These are phyloP conservation scores for Populus alba DNA, from an alignment of 345 rosid genomes.

Conservation along the genomic window DNA sequence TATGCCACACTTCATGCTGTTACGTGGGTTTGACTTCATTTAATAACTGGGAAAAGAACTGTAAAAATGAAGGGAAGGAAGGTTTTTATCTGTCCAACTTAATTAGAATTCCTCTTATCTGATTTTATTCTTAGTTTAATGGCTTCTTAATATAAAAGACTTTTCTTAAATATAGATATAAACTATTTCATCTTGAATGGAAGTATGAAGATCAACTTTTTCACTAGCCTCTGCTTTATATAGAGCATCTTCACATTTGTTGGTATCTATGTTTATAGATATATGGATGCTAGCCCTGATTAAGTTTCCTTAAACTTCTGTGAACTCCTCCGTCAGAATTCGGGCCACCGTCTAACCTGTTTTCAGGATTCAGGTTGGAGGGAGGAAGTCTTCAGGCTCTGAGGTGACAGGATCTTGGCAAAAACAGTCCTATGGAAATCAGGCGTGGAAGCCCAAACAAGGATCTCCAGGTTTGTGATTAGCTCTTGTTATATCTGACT, in stretches of 20 bases:
- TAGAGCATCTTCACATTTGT: too few species aligned
- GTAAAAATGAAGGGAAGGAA: not conserved
- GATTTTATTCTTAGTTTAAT: not conserved
- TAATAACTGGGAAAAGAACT: not conserved
- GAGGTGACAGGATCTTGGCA: constrained; percentile 42
- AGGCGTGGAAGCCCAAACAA: constrained; percentile 44
- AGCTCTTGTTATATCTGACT: not conserved
- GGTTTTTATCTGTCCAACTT: not conserved
- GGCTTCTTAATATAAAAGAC: too few species aligned
- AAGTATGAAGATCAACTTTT: too few species aligned
- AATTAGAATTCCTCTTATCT: not conserved
- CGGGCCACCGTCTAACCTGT: not conserved
- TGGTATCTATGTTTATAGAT: too few species aligned
- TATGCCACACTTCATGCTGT: not conserved
- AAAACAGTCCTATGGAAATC: constrained; percentile 38
- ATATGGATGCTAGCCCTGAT: too few species aligned
- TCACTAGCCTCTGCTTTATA: too few species aligned
- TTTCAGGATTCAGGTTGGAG: constrained; percentile 39
- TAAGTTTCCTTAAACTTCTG: too few species aligned
- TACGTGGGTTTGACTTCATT: not conserved
- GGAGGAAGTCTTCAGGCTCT: constrained; percentile 43
- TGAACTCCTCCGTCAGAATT: not conserved
- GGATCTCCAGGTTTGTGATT: constrained; percentile 46
- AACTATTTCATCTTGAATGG: too few species aligned
- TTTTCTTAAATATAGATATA: too few species aligned